Base-by-base conservation (phyloP, 2,329 filamentous ascomycete genomes). In the Dactylellina haptotyla region DNA sequence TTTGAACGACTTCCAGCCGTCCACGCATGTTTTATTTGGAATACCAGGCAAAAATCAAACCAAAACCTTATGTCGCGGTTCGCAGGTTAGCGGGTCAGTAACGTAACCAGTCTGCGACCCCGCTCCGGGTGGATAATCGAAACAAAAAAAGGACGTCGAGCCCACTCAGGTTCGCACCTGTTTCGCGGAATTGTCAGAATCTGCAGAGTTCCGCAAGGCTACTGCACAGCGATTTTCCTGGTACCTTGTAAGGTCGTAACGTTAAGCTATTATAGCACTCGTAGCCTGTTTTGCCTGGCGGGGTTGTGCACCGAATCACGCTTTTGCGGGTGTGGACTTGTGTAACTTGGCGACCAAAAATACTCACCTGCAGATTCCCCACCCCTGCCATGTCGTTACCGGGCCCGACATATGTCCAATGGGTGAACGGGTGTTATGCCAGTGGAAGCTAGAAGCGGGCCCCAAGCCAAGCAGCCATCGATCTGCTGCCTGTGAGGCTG, bases 401-500 rank as follows among this genome's bases (percentile, higher is more conserved):
- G 41, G 32, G 32, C 32, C 32, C 41, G 41, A 45, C 18, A 14
- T 3, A 8, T 18, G 48, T 30, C 48, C 48, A 50, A 50, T 56
- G 8, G 28, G 56, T 34, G n/a, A n/a, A n/a, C n/a, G n/a, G n/a
- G n/a, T n/a, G n/a, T 46, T 28, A 8, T 20, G 20, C 34, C 4
- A n/a, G n/a, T n/a, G n/a, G n/a, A n/a, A n/a, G n/a, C n/a, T 48
- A 39, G 46, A 53, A 23, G 25, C 30, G 46, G 57, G 58, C 46
- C 58, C 58, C 34, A 63, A 53, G 39, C 25, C 25, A 16, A 32
- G 45, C 5, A 4, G n/a, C 32, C 28, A 30, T 39, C 23, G 28
- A 14, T 41, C 37, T 56, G 48, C 59, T 54, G 28, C 50, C 51
- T 65, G 41, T 50, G 61, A 50, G 51, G 50, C 51, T 56, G 30